Evolutionary conservation across 2,329 filamentous ascomycete genomes (phyloP), one percentile per base, ranked within the genome.

Genomic region (Monilinia laxa): DNA sequence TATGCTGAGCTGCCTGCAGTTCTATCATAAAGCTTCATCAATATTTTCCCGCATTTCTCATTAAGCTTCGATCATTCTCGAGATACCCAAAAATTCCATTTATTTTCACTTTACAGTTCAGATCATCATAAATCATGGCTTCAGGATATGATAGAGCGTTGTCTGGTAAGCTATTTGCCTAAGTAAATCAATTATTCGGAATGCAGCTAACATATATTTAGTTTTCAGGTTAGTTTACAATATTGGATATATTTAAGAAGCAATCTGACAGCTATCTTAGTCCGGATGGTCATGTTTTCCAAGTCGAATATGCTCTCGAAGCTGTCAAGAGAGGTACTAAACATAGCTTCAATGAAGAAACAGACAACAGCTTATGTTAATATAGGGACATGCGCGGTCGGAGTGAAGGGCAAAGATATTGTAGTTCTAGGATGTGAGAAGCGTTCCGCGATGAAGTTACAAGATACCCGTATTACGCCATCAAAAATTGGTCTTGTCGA

Each of bases 111-210:
- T 42, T 16, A 18, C 53, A 20, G 58, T 67, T 59, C 55, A 52
- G 62, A 67, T 40, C 54, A 64, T 67, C 35, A 65, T 68, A 69
- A 74, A 88, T 63, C 70, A 91, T 96, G 92, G 90, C 93, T 80
- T 97, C 93, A 76, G 94, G 94, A 81, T 99, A 99, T 83, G 95
- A 99, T 84, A 91, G 95, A 90, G 95, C 94, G 82, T 89, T 98
- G 80, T 98, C 94, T 82, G 94, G 93, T 97, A 88, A 83, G 89
- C 78, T 78, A 68, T 69, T 67, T 64, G 68, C 55, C 35, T 60
- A 53, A 14, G 53, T 49, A 25, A 40, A 47, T 58, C 72, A 75
- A 75, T 71, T 75, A 77, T 28, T 82, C 86, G 81, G 85, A 79
- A 70, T 55, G 69, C 72, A 70, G 67, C 73, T 71, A 74, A 77